Base-by-base conservation (phyloP, 140 eudicot genomes). In the Oenanthe javanica region DNA sequence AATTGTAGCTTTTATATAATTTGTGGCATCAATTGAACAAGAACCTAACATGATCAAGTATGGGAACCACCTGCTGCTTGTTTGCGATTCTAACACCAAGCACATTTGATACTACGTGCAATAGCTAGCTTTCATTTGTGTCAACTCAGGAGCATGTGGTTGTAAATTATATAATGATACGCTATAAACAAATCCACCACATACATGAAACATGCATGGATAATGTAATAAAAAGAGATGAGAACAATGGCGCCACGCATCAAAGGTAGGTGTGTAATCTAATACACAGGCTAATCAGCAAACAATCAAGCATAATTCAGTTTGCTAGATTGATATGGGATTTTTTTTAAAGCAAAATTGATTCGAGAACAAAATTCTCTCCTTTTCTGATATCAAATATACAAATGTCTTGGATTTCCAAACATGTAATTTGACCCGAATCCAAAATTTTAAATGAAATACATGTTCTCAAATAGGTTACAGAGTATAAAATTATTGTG, bases 1-100 rank as follows among this genome's bases (percentile, higher is more conserved):
- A 14, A 43, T 19, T 72, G 77, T 72, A 42, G 77, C 54, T 72
- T 72, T 72, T 6, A 6, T 36, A 7, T 71, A 16, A 2, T 69
- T 5, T 11, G 59, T 74, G 27, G 78, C 78, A 74, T 47, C 59
- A 23, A 21, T 74, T 7, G 10, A 7, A 36, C 0, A 38, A 0
- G 16, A 74, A 74, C 78, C 78, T 74, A 74, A 74, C 78, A 18
- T 25, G 43, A 69, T 69, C 78, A 74, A 47, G 43, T 45, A 74
- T 74, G 78, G 78, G 52, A 74, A 74, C 78, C 78, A 74, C 42
- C 42, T 74, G 47, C 38, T n/a, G 78, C 59, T 74, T 74, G 77
- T 74, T 74, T 72, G 59, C 18, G 57, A 45, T 27, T 74, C 16
- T 18, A 38, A 40, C 52, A 45, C 15, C 38, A 12, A 49, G 42